These are phyloP conservation scores for Corylus heterophylla DNA, from an alignment of 306 rosid genomes.

Conservation along the genomic window DNA sequence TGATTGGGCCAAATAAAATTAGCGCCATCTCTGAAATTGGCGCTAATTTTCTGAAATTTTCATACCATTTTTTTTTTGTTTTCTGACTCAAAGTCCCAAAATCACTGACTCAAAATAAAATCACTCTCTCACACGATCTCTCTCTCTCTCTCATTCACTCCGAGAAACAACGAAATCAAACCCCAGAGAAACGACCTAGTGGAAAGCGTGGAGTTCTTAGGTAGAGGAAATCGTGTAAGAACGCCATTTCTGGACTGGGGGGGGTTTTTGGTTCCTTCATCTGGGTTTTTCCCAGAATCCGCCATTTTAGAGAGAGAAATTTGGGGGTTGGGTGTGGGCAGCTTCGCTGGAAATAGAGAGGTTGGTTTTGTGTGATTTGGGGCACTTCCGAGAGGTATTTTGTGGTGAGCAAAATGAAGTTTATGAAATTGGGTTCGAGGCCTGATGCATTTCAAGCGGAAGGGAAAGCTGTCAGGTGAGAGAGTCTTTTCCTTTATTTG, in stretches of 20 bases:
- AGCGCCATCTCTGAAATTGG: no score
- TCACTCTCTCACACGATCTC: no score
- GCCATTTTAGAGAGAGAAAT: slow-evolving; percentile 18
- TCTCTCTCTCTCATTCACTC: no score
- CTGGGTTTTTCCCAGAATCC: slow-evolving; percentile 1
- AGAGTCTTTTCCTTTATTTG: slow-evolving; percentile 2
- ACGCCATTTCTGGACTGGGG: slow-evolving; percentile 29
- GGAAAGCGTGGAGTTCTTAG: slow-evolving; percentile 24
- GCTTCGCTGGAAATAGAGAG: slow-evolving; percentile 25
- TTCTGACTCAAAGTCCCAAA: no score
- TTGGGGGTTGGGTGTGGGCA: slow-evolving; percentile 5
- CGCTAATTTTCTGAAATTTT: no score
- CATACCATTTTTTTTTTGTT: no score
- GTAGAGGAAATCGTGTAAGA: slow-evolving; percentile 19
- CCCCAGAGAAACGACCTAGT: slow-evolving; percentile 5
- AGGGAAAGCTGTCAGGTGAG: slow-evolving; percentile 70
- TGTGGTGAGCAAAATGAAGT: slow-evolving; percentile 65
- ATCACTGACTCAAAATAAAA: no score
- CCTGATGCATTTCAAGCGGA: slow-evolving; percentile 85
- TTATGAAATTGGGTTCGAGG: slow-evolving; percentile 94
- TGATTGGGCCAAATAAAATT: no score
- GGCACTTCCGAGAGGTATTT: slow-evolving; percentile 5
- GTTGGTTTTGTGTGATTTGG: slow-evolving; percentile 16
- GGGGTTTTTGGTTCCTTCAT: slow-evolving; percentile 15
- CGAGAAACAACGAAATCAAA: no score